Evolutionary conservation across 331 rosid genomes (phyloP).

Genomic region (Pyracantha coccinea): DNA sequence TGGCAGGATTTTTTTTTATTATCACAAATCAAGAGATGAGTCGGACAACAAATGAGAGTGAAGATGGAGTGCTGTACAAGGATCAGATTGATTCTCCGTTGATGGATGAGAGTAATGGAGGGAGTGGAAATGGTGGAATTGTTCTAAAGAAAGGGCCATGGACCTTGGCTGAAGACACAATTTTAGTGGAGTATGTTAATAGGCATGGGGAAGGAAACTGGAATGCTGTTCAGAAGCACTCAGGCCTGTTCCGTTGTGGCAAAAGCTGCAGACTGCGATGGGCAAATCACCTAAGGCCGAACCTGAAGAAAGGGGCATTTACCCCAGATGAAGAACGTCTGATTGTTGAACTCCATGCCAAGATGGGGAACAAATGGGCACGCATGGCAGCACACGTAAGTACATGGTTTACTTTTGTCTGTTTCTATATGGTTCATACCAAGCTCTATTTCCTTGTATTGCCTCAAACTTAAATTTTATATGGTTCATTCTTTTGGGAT

Average conservation of each 20-base stretch:
- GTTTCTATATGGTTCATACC: neutral
- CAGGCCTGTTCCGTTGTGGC: constrained; percentile 87
- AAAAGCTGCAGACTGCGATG: constrained; percentile 97
- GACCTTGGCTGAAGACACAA: constrained; percentile 88
- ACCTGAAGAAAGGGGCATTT: constrained; percentile 89
- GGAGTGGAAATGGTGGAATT: constrained; percentile 23
- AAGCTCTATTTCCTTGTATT: constrained; percentile 19
- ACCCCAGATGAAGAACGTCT: constrained; percentile 72
- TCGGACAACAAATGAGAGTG: constrained; percentile 37
- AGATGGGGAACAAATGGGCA: constrained; percentile 99
- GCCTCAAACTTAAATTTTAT: neutral
- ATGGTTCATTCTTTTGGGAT: neutral
- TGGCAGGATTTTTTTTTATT: constrained; percentile 26
- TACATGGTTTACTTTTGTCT: constrained; percentile 6
- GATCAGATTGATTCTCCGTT: constrained; percentile 39
- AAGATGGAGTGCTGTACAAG: constrained; percentile 38
- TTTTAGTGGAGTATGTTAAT: constrained; percentile 78
- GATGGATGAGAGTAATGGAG: constrained; percentile 51
- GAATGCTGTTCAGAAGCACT: constrained; percentile 95
- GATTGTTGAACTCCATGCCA: constrained; percentile 80
- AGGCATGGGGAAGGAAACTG: constrained; percentile 98
- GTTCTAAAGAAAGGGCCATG: constrained; percentile 93
- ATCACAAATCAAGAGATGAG: constrained; percentile 43
- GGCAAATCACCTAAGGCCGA: constrained; percentile 98
- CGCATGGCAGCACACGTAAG: constrained; percentile 94